Base-by-base conservation (phyloP, 257 asterid species). In the Nicotiana otophora region DNA sequence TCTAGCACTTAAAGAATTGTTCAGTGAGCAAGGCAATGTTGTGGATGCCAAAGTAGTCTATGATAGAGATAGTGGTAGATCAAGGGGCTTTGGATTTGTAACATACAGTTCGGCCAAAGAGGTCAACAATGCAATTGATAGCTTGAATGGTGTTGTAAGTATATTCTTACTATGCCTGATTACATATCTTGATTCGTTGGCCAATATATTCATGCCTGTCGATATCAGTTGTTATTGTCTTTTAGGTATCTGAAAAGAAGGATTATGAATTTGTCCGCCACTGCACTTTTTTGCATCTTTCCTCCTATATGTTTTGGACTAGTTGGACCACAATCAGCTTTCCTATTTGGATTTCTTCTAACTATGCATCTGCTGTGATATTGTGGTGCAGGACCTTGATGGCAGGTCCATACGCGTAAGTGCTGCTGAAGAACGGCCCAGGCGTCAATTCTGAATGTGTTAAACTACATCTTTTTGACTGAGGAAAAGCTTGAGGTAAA, bases 31-130 rank as follows among this genome's bases (percentile, higher is more conserved):
- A 60, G 99, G 99, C 69, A 86, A 82, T 81, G 99, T 95, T 51
- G 26, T 82, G 84, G 99, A 95, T 81, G 98, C 98, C 19, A 87
- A 82, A 53, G 99, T 95, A 34, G 93, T 95, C 10, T 94, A 89
- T 39, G 98, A 94, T 84, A 89, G 98, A 69, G 97, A 95, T n/a
- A 94, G 90, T 82, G 97, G 98, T 69, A 87, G 97, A 82, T 95
- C 97, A 46, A 92, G 91, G 92, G 99, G 99, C 23, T 95, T 94
- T 15, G 99, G 99, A 58, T 95, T 95, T 75, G 99, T 95, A 5
- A 88, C 99, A 15, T 93, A 85, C 84, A 81, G 88, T 79, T 83
- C 95, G 1, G 81, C 96, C 65, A 86, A 88, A 20, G 99, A 95
- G 86, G 97, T 90, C 84, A 87, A 89, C 83, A 86, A 78, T 19